phyloP scores from a whole-genome alignment of 176 grass and related monocot genomes.

The Cenchrus fungigraminus region DNA sequence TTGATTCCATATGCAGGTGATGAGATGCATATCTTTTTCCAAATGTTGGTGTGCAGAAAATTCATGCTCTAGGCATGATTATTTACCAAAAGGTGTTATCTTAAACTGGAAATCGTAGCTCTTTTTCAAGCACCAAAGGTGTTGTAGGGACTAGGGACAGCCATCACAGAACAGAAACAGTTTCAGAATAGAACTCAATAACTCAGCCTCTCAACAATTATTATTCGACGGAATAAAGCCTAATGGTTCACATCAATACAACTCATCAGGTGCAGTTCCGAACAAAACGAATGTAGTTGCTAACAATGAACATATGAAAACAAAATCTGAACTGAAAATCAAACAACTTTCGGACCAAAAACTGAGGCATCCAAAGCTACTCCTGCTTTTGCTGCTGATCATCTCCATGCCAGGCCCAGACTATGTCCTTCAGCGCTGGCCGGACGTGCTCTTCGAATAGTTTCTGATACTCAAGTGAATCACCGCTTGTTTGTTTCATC shows the following conservation, averaged over 20 bases:
- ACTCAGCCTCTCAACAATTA: not conserved
- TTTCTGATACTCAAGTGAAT: conserved; percentile 71
- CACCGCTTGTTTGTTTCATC: conserved; percentile 78
- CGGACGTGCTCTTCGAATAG: conserved; percentile 65
- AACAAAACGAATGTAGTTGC: not conserved
- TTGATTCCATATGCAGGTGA: conserved; percentile 1
- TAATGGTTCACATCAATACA: not conserved
- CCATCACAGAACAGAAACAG: conserved; percentile 4
- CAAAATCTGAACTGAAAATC: conserved; percentile 13
- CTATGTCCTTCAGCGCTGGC: conserved; percentile 73
- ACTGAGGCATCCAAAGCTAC: conserved; percentile 35
- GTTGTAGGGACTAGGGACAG: not conserved
- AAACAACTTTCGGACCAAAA: not conserved
- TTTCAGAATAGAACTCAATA: conserved; percentile 7
- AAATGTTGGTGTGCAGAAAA: not conserved
- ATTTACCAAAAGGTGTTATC: not conserved
- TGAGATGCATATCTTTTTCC: not conserved
- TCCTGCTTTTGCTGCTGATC: conserved; percentile 37
- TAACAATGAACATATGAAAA: conserved; percentile 23
- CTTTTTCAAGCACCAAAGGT: not conserved
- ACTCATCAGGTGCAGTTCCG: not conserved
- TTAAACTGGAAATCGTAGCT: too few relatives aligned
- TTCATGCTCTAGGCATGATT: too few relatives aligned
- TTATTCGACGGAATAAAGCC: not conserved
- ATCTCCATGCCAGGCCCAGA: conserved; percentile 78